Conservation (phyloP, 108 stramenopile genomes). For the Pseudonitzschia multiseries region DNA sequence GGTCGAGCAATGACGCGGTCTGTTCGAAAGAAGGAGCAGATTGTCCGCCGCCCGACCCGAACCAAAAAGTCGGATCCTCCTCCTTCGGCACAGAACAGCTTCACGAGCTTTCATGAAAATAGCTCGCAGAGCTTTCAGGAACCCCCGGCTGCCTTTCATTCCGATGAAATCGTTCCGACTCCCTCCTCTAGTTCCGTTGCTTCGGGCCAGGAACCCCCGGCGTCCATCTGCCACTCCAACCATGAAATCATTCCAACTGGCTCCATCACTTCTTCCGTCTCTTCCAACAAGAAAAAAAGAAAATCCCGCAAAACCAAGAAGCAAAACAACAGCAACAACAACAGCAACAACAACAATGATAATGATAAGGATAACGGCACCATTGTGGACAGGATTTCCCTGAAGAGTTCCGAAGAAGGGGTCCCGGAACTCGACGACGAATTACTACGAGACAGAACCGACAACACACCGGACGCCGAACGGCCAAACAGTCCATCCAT, state of each 20-base stretch:
- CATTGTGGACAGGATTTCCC: neutral
- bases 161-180: no score
- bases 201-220: no score
- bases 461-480: neutral
- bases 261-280: neutral
- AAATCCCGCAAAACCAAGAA: constrained; percentile 4
- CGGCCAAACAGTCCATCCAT: neutral
- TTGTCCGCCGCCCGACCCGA: neutral
- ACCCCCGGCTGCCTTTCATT: neutral
- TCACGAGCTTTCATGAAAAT: neutral
- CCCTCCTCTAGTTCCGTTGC: no score
- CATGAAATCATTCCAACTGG: neutral
- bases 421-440: constrained; percentile 12
- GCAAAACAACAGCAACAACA: neutral
- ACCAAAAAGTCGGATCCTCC: neutral
- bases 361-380: no score
- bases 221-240: no score
- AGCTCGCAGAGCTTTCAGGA: neutral
- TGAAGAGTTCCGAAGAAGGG: constrained; percentile 7
- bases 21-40: neutral
- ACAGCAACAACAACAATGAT: no score
- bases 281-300: constrained; percentile 1
- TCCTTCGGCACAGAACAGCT: neutral
- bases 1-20: neutral
- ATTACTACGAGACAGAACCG: neutral